Conservation (phyloP, 352 stramenopile genomes). For the Albugo candida region DNA sequence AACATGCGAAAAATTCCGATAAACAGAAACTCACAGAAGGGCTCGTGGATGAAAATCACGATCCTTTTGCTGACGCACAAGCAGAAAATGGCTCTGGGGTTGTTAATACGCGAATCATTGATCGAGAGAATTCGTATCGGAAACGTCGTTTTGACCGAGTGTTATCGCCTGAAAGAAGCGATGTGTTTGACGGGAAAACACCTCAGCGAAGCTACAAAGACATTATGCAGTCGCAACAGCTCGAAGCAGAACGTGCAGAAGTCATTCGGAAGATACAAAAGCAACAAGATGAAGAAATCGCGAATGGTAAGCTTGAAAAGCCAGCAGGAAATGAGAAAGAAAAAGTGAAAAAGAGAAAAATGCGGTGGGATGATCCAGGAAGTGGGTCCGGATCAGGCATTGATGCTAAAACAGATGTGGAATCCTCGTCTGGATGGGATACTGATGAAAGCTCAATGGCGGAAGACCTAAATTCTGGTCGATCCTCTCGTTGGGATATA, state of each 20-base stretch:
- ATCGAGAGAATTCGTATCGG: constrained; percentile 85
- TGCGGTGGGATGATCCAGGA: constrained; percentile 73
- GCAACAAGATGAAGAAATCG: constrained; percentile 36
- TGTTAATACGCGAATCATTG: constrained; percentile 87
- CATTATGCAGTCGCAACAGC: constrained; percentile 82
- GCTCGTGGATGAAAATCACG: constrained; percentile 64
- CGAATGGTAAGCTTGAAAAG: neutral
- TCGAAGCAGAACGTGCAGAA: constrained; percentile 73
- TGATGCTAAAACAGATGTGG: constrained; percentile 37
- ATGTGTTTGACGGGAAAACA: constrained; percentile 77
- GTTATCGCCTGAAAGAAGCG: constrained; percentile 74
- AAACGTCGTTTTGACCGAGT: constrained; percentile 81
- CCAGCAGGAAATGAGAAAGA: constrained; percentile 11
- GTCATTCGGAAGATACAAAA: constrained; percentile 78
- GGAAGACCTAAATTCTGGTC: constrained; percentile 13
- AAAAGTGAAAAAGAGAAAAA: constrained; percentile 32
- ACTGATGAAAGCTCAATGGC: constrained; percentile 22
- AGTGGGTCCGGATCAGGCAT: constrained; percentile 2
- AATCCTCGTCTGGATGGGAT: constrained; percentile 55
- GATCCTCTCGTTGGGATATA: constrained; percentile 59
- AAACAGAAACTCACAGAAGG: constrained; percentile 18
- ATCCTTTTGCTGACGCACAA: constrained; percentile 75
- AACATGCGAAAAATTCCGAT: constrained; percentile 15
- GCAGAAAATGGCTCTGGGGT: constrained; percentile 76
- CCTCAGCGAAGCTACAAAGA: constrained; percentile 67